Evolutionary conservation across 2,329 filamentous ascomycete genomes (phyloP).

Genomic region (Aureobasidium sp.): DNA sequence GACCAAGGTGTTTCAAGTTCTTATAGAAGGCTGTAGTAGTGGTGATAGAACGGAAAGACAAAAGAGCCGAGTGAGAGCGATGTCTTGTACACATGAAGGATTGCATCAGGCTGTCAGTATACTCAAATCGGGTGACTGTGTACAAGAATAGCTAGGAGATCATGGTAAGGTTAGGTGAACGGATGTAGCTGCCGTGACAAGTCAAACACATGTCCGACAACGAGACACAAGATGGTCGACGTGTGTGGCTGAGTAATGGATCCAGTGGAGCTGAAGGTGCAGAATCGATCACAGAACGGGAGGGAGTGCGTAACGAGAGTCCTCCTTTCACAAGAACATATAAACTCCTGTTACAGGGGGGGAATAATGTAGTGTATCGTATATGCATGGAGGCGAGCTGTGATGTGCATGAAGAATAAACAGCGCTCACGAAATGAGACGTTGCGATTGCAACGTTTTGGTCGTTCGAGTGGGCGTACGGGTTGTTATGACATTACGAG

Average conservation of each 20-base stretch:
- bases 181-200: slow-evolving; percentile 1
- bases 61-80: not conserved
- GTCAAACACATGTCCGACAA: slow-evolving; percentile 10
- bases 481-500: slow-evolving; percentile 10
- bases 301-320: not conserved
- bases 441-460: slow-evolving; percentile 7
- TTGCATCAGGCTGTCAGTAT: not conserved
- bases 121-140: not conserved
- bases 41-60: not conserved
- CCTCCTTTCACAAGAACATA: slow-evolving; percentile 3
- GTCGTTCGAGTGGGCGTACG: slow-evolving; percentile 1
- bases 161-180: not conserved
- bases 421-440: slow-evolving; percentile 6
- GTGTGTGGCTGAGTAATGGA: slow-evolving; percentile 5
- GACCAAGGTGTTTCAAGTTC: not conserved
- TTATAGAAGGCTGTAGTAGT: not conserved
- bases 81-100: not conserved
- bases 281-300: not conserved
- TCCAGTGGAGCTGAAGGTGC: not conserved
- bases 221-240: not conserved
- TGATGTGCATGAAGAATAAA: not conserved
- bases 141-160: not conserved
- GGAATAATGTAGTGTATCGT: slow-evolving; percentile 3
- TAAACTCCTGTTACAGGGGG: slow-evolving; percentile 2
- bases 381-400: slow-evolving; percentile 5